A percentile compares a stretch with the other conserved stretches of the same genome.
Evolutionary conservation across 192 early-diverging fungal genomes (phyloP).

Genomic region (Gigaspora rosea): DNA sequence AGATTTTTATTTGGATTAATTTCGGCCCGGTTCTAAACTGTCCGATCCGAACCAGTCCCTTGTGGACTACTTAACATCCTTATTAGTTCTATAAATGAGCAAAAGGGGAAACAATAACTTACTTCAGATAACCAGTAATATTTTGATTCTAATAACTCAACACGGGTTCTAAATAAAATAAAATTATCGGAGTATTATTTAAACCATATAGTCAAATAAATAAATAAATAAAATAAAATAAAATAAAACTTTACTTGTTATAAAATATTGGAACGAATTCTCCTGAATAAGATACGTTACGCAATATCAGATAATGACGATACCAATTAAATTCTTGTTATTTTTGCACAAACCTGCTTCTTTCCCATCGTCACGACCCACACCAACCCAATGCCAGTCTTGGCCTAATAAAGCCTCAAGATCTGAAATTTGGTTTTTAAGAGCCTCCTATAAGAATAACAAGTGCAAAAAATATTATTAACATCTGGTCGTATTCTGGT

Average conservation of each 20-base stretch:
- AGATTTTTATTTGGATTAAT: too few species aligned
- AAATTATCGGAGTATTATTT: not conserved
- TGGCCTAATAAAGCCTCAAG: slow-evolving; percentile 30
- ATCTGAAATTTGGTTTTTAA: slow-evolving; percentile 39
- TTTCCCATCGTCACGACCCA: slow-evolving; percentile 40
- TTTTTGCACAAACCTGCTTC: slow-evolving; percentile 5
- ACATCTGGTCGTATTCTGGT: too few species aligned
- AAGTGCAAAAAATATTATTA: too few species aligned
- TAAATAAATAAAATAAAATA: not conserved
- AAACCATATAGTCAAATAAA: not conserved
- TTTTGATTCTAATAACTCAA: slow-evolving; percentile 15
- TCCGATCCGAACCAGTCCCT: too few species aligned
- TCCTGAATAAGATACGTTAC: not conserved
- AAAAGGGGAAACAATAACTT: not conserved
- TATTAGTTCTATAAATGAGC: not conserved
- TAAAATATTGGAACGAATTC: slow-evolving; percentile 46
- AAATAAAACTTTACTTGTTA: slow-evolving; percentile 33
- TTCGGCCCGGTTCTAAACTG: too few species aligned
- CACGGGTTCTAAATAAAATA: slow-evolving; percentile 15
- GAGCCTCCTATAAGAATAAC: slow-evolving; percentile 34
- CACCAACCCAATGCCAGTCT: slow-evolving; percentile 41
- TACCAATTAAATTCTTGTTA: too few species aligned
- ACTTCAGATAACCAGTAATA: slow-evolving; percentile 43
- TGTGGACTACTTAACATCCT: too few species aligned
- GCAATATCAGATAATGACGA: too few species aligned